Conservation (phyloP, 2,329 filamentous ascomycete species). For the Dothistroma pini region DNA sequence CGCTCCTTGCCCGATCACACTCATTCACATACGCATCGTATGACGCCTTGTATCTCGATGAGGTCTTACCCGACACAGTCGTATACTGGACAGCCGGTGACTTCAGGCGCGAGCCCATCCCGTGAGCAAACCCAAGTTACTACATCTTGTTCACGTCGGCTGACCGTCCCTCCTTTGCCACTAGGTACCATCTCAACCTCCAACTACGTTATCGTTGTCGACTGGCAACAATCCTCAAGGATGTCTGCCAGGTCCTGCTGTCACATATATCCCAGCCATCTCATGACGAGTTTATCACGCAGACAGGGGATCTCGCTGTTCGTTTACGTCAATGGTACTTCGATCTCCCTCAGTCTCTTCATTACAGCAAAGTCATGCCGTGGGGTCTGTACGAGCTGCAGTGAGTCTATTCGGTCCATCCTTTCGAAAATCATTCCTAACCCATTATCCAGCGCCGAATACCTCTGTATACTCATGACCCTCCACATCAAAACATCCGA, state of each 20-base stretch:
- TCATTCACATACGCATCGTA: background rate
- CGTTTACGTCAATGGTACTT: slow-evolving; percentile 6
- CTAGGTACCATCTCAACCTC: slow-evolving; percentile 3
- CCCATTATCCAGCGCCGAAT: slow-evolving; percentile 5
- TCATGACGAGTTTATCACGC: slow-evolving; percentile 1
- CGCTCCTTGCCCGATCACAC: background rate
- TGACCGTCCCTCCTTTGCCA: background rate
- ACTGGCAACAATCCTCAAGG: slow-evolving; percentile 3
- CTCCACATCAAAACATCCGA: slow-evolving; percentile 1
- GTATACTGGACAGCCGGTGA: slow-evolving; percentile 9
- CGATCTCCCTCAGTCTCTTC: slow-evolving; percentile 3
- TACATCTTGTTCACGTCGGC: background rate
- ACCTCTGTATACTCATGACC: slow-evolving; percentile 6
- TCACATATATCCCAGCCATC: background rate
- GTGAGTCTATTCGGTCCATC: slow-evolving; percentile 1
- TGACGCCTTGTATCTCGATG: background rate
- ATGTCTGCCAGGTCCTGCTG: background rate
- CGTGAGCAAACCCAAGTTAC: background rate
- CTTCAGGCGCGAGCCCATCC: background rate
- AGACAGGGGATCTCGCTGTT: background rate
- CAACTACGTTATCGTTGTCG: slow-evolving; percentile 3
- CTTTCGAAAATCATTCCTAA: background rate
- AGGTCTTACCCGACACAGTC: background rate
- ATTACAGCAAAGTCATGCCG: slow-evolving; percentile 5
- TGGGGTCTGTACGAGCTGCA: slow-evolving; percentile 13